Conservation (phyloP, 2,329 filamentous ascomycete genomes). For the Neofusicoccum sp. region DNA sequence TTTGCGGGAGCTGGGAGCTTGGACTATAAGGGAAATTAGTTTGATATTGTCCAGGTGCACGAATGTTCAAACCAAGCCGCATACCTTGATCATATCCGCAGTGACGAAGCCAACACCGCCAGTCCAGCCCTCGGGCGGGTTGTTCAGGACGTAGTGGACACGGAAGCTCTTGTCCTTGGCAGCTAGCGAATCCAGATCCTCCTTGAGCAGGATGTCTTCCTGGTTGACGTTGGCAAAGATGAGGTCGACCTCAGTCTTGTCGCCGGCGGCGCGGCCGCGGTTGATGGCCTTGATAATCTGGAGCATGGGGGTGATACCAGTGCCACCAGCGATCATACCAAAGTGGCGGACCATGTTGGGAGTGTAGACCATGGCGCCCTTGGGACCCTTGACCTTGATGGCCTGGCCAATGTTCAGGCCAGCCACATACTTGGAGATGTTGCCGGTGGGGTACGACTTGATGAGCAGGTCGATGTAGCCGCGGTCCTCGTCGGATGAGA, state of each 20-base stretch:
- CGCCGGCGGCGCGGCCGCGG: conserved; percentile 68
- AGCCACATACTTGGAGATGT: conserved; percentile 93
- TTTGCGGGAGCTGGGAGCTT: conserved; percentile 78
- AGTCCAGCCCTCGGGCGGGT: conserved; percentile 87
- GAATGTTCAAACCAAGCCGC: conserved; percentile 26
- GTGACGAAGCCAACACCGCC: conserved; percentile 96
- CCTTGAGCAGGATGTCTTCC: conserved; percentile 90
- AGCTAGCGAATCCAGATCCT: conserved; percentile 81
- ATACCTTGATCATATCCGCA: conserved; percentile 87
- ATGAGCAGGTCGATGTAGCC: conserved; percentile 96
- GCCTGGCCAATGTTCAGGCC: conserved; percentile 74
- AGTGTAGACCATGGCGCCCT: conserved; percentile 96
- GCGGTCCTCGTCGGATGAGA: conserved; percentile 52
- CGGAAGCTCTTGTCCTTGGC: conserved; percentile 79
- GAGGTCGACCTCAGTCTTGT: conserved; percentile 86
- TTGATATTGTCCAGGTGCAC: neutral
- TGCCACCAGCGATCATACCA: conserved; percentile 97
- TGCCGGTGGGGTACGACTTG: conserved; percentile 96
- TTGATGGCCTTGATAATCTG: conserved; percentile 92
- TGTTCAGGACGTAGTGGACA: conserved; percentile 95
- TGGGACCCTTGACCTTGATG: conserved; percentile 90
- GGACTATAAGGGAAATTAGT: conserved; percentile 56
- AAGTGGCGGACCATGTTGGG: conserved; percentile 97
- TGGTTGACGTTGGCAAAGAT: conserved; percentile 96
- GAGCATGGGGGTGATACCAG: conserved; percentile 97